A percentile compares a stretch with the other conserved stretches of the same genome.
Conservation (phyloP, 2,329 filamentous ascomycete genomes). For the Fusarium abutilonis region DNA sequence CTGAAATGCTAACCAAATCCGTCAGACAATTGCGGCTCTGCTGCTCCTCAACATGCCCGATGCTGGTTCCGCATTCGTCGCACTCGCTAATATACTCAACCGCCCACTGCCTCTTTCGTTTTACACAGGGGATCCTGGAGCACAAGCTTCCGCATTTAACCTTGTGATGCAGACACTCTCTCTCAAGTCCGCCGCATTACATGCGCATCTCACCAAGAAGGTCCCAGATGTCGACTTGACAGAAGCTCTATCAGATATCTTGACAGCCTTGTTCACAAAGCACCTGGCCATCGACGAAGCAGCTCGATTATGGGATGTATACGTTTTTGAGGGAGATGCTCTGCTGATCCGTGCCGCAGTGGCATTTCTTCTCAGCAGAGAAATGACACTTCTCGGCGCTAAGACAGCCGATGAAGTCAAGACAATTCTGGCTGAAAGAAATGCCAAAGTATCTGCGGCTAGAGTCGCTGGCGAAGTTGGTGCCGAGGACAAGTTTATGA, state of each 20-base stretch:
- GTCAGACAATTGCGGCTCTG: slow-evolving; percentile 75
- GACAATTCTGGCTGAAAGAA: slow-evolving; percentile 49
- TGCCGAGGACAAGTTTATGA: slow-evolving; percentile 59
- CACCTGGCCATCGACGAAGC: slow-evolving; percentile 74
- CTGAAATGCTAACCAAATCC: slow-evolving; percentile 33
- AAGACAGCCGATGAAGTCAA: slow-evolving; percentile 58
- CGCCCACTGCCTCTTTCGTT: slow-evolving; percentile 79
- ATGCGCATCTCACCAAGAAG: slow-evolving; percentile 68
- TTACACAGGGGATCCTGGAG: slow-evolving; percentile 74
- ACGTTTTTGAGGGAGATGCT: slow-evolving; percentile 82
- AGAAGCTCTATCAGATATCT: slow-evolving; percentile 67
- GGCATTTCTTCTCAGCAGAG: slow-evolving; percentile 67
- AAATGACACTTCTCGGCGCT: slow-evolving; percentile 62
- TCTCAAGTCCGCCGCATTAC: slow-evolving; percentile 70
- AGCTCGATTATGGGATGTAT: slow-evolving; percentile 81
- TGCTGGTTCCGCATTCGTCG: slow-evolving; percentile 72
- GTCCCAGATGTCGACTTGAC: slow-evolving; percentile 59
- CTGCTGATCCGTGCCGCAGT: slow-evolving; percentile 76
- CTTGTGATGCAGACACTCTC: slow-evolving; percentile 73
- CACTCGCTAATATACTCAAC: slow-evolving; percentile 81
- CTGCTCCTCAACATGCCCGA: slow-evolving; percentile 76
- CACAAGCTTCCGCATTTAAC: slow-evolving; percentile 74
- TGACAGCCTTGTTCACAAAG: slow-evolving; percentile 71
- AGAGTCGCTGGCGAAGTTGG: slow-evolving; percentile 55
- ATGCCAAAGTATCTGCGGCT: slow-evolving; percentile 45